Base-by-base conservation (phyloP, 352 stramenopile species). In the Pythium periplocum region DNA sequence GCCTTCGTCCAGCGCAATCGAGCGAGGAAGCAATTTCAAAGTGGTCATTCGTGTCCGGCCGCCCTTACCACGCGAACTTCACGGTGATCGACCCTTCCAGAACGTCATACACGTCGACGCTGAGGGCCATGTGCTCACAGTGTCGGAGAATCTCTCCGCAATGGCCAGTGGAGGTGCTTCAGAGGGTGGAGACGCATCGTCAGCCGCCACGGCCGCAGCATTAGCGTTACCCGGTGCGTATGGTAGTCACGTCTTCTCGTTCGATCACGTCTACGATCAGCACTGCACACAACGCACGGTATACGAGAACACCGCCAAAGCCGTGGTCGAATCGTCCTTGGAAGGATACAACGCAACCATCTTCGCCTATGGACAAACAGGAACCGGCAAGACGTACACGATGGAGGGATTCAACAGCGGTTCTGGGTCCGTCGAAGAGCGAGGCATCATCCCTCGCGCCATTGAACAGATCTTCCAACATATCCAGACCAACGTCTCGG, bases 401-500 rank as follows among this genome's bases (percentile, higher is more conserved):
- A 99, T 99, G 97, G 95, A 98, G 61, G 97, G 97, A 2, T 92
- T 92, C 65, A 91, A 90, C 64, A 85, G 68, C 52, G 65, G 96
- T 65, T 81, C 96, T 59, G 69, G 86, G 59, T 73, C 90, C 26
- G 69, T 91, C 58, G 66, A 99, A 79, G 75, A 90, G 76, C 80
- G 95, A 12, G 97, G 97, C 31, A 99, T 99, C 68, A 99, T 99
- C 66, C 97, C 97, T 4, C 89, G 97, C 9, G 93, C 95, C 6
- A 98, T 99, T 37, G 95, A 98, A 58, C 94, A 99, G 68, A 94
- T 97, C 41, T 97, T 97, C 55, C 68, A 71, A 40, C 87, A 97
- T 46, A 98, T 98, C 48, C 82, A 96, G 61, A 71, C 68, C 2
- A 86, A 96, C 61, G 78, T 90, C 44, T 93, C 79, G 37, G 83